phyloP scores from a whole-genome alignment of 495 filamentous ascomycete genomes.

The Hypoxylon subgilvum region DNA sequence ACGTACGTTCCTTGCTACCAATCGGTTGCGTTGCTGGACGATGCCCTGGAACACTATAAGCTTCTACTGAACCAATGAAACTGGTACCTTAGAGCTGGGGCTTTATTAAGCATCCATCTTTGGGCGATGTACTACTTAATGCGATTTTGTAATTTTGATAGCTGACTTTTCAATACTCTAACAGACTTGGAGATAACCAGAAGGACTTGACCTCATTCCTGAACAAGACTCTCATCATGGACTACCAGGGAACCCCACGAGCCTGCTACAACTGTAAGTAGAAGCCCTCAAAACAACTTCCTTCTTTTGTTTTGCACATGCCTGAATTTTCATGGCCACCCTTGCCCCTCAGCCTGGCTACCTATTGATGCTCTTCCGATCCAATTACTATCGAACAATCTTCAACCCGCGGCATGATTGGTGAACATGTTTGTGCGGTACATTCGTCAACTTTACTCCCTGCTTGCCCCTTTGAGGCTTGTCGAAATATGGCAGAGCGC shows the following conservation, averaged over 20 bases:
- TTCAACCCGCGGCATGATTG: not conserved
- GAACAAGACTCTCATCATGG: constrained; percentile 40
- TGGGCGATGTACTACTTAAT: no score
- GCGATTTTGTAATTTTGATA: no score
- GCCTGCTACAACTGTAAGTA: constrained; percentile 60
- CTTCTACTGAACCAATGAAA: constrained; percentile 7
- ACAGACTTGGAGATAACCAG: no score
- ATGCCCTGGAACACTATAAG: not conserved
- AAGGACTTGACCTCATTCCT: no score
- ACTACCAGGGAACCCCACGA: constrained; percentile 45
- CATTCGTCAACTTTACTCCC: no score
- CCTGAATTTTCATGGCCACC: not conserved
- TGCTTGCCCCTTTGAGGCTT: no score
- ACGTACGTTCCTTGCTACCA: not conserved
- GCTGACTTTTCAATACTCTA: no score
- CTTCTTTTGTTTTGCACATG: not conserved
- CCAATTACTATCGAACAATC: constrained; percentile 3
- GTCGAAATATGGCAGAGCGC: no score
- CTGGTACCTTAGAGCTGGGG: no score
- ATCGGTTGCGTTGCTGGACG: constrained; percentile 1
- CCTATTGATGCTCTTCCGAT: not conserved
- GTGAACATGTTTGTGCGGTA: not conserved
- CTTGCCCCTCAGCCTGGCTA: no score
- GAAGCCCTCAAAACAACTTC: not conserved
- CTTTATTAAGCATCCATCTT: no score